Evolutionary conservation across 805 yeast species (phyloP).

Genomic region (Osmozyma mogii): DNA sequence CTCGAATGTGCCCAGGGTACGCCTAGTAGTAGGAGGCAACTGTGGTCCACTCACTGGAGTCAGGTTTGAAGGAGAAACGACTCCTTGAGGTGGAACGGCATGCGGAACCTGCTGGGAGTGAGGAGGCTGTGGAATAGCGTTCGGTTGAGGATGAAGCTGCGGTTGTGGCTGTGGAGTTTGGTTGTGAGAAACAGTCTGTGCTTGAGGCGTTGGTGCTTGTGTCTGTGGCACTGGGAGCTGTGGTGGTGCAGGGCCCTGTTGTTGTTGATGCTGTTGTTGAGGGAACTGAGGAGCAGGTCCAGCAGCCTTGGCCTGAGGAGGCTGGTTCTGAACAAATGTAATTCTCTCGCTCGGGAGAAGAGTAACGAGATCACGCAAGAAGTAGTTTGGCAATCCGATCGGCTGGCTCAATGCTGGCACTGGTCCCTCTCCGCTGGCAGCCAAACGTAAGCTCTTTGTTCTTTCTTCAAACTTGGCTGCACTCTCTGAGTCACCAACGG

Average conservation of each 20-base stretch:
- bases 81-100: background rate
- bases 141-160: slow-evolving; percentile 3
- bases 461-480: slow-evolving; percentile 37
- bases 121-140: slow-evolving; percentile 1
- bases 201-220: slow-evolving; percentile 3
- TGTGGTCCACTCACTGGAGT: too few relatives aligned
- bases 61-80: too few relatives aligned
- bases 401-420: slow-evolving; percentile 39
- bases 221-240: slow-evolving; percentile 1
- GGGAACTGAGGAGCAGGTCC: too few relatives aligned
- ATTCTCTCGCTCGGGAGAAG: slow-evolving; percentile 35
- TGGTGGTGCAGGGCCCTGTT: slow-evolving; percentile 1
- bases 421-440: slow-evolving; percentile 36
- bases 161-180: slow-evolving; percentile 2
- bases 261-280: slow-evolving; percentile 21
- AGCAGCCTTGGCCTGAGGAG: too few relatives aligned
- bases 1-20: too few relatives aligned
- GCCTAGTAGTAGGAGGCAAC: too few relatives aligned
- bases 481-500: slow-evolving; percentile 36
- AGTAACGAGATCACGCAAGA: slow-evolving; percentile 36
- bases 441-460: slow-evolving; percentile 34
- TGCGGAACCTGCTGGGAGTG: background rate
- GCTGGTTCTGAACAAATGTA: slow-evolving; percentile 24
- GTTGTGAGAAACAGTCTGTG: background rate
- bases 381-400: slow-evolving; percentile 38